Conservation (phyloP, 177 flowering plant genomes). For the Telopea speciosissima region DNA sequence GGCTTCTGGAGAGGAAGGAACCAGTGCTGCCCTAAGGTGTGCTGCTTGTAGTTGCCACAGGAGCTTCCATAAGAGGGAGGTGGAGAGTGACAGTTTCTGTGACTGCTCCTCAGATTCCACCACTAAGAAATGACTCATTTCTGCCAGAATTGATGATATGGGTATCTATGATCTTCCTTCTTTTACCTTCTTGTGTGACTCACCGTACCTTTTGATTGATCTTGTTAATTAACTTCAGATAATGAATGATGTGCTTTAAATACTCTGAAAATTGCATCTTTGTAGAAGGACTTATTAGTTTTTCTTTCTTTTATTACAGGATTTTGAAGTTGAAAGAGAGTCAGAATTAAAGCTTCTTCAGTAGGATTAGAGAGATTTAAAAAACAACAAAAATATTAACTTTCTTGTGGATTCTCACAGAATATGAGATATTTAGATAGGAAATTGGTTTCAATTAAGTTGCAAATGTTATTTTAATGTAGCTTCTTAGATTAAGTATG, state of each 20-base stretch:
- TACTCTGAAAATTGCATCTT: too few species aligned
- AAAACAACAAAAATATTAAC: too few species aligned
- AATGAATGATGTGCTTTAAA: too few species aligned
- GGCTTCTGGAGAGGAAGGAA: slow-evolving; percentile 36
- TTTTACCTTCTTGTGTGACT: neutral
- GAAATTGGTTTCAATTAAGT: neutral
- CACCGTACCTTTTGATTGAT: neutral
- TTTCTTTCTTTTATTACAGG: neutral
- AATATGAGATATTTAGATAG: neutral
- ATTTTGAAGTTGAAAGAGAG: neutral
- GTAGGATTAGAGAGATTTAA: neutral
- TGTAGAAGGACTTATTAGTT: neutral
- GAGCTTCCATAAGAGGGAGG: slow-evolving; percentile 35
- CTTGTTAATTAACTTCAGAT: neutral
- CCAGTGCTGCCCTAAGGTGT: slow-evolving; percentile 29
- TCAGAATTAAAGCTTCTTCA: neutral
- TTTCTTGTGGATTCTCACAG: neutral
- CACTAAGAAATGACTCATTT: slow-evolving; percentile 8
- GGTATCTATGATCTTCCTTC: slow-evolving; percentile 4
- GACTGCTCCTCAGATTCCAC: slow-evolving; percentile 26
- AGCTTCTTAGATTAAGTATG: neutral
- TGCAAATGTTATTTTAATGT: neutral
- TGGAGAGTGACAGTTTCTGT: slow-evolving; percentile 12
- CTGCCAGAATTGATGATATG: neutral
- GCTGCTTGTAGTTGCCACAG: slow-evolving; percentile 45